A percentile compares a stretch with the other conserved stretches of the same genome.
Conservation (phyloP, 208 protist species). For the Leishmania tropica region DNA sequence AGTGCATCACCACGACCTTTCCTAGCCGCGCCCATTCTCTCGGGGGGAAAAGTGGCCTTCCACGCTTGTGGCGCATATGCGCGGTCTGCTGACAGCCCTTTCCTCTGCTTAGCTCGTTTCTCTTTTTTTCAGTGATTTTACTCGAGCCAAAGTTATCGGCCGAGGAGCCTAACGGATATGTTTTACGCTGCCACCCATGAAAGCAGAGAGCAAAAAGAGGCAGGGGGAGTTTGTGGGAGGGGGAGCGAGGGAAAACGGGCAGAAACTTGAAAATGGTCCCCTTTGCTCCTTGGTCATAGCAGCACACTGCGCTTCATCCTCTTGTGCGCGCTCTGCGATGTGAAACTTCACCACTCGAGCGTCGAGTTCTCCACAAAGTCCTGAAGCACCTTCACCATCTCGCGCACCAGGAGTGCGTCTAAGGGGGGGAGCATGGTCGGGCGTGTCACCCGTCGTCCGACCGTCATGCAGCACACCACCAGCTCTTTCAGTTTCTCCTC, state of each 20-base stretch:
- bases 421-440: slow-evolving; percentile 7
- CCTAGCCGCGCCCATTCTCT: neutral
- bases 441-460: slow-evolving; percentile 31
- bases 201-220: neutral
- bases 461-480: slow-evolving; percentile 38
- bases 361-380: slow-evolving; percentile 48
- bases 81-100: neutral
- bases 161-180: neutral
- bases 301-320: neutral
- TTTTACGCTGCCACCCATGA: neutral
- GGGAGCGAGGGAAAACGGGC: neutral
- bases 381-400: slow-evolving; percentile 37
- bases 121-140: slow-evolving; percentile 2
- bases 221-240: neutral
- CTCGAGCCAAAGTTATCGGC: neutral
- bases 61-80: neutral
- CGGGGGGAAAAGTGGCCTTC: neutral
- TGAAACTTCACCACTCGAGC: slow-evolving; percentile 55
- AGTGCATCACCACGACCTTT: neutral
- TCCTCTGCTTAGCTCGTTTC: neutral
- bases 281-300: neutral
- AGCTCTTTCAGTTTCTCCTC: slow-evolving; percentile 55
- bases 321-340: neutral
- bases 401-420: slow-evolving; percentile 16
- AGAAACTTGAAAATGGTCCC: neutral